Conservation (phyloP, 1,139 yeast species). For the Pichia sp. region DNA sequence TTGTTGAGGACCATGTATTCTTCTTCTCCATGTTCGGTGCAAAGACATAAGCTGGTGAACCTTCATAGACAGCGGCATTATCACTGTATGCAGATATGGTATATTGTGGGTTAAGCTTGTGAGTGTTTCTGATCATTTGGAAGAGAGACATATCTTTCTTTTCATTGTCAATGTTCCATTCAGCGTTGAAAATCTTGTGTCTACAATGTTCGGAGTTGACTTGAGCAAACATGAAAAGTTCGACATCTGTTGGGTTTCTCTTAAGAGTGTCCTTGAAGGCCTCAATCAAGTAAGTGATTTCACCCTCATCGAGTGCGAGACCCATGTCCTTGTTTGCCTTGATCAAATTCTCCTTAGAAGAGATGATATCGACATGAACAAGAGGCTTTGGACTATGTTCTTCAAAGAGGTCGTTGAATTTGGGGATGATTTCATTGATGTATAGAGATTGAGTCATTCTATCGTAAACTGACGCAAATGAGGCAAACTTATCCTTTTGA, state of each 20-base stretch:
- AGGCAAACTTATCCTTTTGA: conserved; percentile 36
- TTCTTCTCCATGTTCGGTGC: conserved; percentile 65
- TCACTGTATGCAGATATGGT: conserved; percentile 95
- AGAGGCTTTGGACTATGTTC: conserved; percentile 83
- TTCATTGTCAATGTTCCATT: conserved; percentile 91
- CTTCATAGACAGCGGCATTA: conserved; percentile 96
- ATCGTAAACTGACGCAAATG: conserved; percentile 73
- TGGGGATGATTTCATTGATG: conserved; percentile 49
- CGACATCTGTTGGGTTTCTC: conserved; percentile 97
- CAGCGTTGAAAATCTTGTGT: conserved; percentile 97
- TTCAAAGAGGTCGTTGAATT: conserved; percentile 63
- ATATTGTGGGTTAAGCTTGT: conserved; percentile 63
- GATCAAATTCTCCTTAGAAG: conserved; percentile 55
- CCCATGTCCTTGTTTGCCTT: conserved; percentile 82
- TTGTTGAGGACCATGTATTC: conserved; percentile 64
- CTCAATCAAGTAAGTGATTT: conserved; percentile 75
- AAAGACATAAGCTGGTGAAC: conserved; percentile 65
- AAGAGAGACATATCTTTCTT: conserved; percentile 70
- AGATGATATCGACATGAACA: conserved; percentile 59
- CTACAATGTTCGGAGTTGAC: conserved; percentile 99
- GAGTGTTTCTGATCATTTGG: conserved; percentile 95
- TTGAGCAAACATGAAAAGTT: conserved; percentile 98
- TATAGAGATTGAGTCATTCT: conserved; percentile 87
- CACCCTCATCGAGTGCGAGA: conserved; percentile 87
- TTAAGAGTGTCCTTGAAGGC: conserved; percentile 71